Evolutionary conservation across 306 rosid species (phyloP).

Genomic region (Lathyrus sativus): DNA sequence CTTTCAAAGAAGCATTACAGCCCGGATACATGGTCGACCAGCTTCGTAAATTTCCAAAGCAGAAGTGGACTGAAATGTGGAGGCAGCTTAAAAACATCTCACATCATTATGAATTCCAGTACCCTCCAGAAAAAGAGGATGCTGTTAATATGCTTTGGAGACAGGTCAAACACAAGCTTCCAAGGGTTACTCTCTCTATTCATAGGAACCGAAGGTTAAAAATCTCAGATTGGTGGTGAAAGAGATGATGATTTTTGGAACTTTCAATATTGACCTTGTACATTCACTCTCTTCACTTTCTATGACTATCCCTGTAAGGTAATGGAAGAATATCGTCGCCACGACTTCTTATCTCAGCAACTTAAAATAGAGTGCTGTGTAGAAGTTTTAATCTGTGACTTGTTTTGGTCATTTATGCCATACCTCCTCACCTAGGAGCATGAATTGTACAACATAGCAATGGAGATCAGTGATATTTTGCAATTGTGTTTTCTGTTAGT

Average conservation of each 20-base stretch:
- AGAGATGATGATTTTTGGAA: slow-evolving; percentile 61
- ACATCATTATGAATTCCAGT: slow-evolving; percentile 84
- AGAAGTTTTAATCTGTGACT: slow-evolving; percentile 31
- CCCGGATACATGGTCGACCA: slow-evolving; percentile 76
- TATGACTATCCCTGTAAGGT: slow-evolving; percentile 33
- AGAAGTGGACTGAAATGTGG: slow-evolving; percentile 94
- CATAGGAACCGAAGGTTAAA: slow-evolving; percentile 83
- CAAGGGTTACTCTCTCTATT: slow-evolving; percentile 64
- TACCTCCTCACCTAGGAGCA: slow-evolving; percentile 23
- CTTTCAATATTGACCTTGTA: slow-evolving; percentile 41
- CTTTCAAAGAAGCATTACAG: slow-evolving; percentile 82
- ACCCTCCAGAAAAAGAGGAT: slow-evolving; percentile 79
- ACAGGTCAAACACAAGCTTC: slow-evolving; percentile 88
- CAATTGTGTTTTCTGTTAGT: not conserved
- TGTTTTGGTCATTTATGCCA: slow-evolving; percentile 31
- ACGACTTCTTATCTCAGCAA: slow-evolving; percentile 32
- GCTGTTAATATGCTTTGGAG: slow-evolving; percentile 95
- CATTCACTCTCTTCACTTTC: slow-evolving; percentile 46
- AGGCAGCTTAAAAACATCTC: slow-evolving; percentile 66
- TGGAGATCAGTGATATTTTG: slow-evolving; percentile 16
- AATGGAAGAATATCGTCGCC: slow-evolving; percentile 30
- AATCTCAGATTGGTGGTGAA: slow-evolving; percentile 86
- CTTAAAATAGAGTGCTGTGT: slow-evolving; percentile 29
- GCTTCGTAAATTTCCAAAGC: slow-evolving; percentile 73
- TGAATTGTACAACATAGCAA: slow-evolving; percentile 11